Evolutionary conservation across 345 rosid species (phyloP).

Genomic region (Bretschneidera sinensis): DNA sequence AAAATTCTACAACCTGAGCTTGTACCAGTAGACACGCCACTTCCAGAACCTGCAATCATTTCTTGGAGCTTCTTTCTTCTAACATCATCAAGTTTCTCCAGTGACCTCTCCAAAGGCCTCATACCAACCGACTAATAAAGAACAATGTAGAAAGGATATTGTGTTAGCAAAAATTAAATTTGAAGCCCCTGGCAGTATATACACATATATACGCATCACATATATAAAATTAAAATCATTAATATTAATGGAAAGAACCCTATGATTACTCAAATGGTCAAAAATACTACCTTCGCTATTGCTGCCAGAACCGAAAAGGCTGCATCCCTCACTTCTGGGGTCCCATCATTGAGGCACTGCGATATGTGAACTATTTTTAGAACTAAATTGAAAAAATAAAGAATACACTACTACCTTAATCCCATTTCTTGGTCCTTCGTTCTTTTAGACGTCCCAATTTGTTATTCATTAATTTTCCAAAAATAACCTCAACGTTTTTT

Average conservation of each 20-base stretch:
- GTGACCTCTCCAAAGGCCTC: conserved; percentile 92
- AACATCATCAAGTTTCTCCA: conserved; percentile 99
- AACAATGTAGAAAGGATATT: conserved; percentile 16
- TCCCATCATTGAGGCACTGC: conserved; percentile 97
- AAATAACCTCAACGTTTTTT: neutral
- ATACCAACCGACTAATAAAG: conserved; percentile 78
- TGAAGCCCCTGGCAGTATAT: neutral
- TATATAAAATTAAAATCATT: too few relatives aligned
- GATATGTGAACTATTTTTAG: conserved; percentile 19
- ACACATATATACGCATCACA: too few relatives aligned
- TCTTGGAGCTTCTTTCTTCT: conserved; percentile 94
- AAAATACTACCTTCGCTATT: conserved; percentile 84
- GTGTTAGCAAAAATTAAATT: too few relatives aligned
- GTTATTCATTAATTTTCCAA: neutral
- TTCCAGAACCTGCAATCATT: conserved; percentile 77
- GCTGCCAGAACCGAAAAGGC: conserved; percentile 92
- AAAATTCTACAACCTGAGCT: conserved; percentile 50
- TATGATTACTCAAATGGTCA: conserved; percentile 1
- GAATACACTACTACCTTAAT: neutral
- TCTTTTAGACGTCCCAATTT: neutral
- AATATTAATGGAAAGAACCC: neutral
- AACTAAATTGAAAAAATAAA: neutral
- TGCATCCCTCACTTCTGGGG: conserved; percentile 98
- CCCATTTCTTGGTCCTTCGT: neutral
- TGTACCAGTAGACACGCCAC: conserved; percentile 44